phyloP scores from a whole-genome alignment of 1,284 basidiomycete genomes.

The Fomitiporia mediterranea region DNA sequence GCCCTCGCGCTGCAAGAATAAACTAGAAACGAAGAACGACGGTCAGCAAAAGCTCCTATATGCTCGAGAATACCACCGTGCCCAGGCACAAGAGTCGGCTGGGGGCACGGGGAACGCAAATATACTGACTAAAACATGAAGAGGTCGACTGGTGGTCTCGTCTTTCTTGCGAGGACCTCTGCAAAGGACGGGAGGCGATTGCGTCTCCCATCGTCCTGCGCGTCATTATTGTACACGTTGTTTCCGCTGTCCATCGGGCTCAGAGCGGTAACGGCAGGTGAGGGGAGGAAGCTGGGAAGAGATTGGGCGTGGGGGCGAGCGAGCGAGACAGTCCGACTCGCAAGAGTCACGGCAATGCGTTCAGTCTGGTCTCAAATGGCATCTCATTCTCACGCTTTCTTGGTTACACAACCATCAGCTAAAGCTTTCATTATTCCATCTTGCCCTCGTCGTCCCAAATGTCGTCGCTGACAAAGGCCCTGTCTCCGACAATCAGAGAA shows the following conservation, averaged over 20 bases:
- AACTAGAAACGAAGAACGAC: conserved; percentile 36
- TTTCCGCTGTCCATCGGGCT: conserved; percentile 34
- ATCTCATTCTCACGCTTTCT: background rate
- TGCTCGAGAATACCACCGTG: too few species aligned
- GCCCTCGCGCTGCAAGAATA: conserved; percentile 90
- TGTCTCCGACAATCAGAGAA: conserved; percentile 82
- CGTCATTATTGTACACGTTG: conserved; percentile 63
- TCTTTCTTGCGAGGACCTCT: conserved; percentile 83
- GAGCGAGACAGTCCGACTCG: background rate
- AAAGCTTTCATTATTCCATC: background rate
- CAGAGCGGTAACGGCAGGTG: conserved; percentile 4
- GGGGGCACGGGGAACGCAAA: too few species aligned
- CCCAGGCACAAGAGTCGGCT: too few species aligned
- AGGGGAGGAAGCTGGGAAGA: conserved; percentile 5
- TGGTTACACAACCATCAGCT: background rate
- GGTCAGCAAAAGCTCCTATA: too few species aligned
- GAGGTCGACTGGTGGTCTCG: conserved; percentile 91
- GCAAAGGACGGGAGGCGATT: conserved; percentile 75
- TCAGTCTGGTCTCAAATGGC: background rate
- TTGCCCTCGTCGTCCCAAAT: conserved; percentile 33
- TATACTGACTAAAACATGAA: conserved; percentile 94
- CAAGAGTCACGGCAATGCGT: background rate
- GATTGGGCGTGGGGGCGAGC: conserved; percentile 1
- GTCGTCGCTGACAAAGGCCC: conserved; percentile 68
- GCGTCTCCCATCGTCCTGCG: conserved; percentile 54